A percentile compares a stretch with the other conserved stretches of the same genome.
These are phyloP conservation scores for Leccinum pallidistipes DNA, from an alignment of 1,284 basidiomycete genomes.

Conservation along the genomic window DNA sequence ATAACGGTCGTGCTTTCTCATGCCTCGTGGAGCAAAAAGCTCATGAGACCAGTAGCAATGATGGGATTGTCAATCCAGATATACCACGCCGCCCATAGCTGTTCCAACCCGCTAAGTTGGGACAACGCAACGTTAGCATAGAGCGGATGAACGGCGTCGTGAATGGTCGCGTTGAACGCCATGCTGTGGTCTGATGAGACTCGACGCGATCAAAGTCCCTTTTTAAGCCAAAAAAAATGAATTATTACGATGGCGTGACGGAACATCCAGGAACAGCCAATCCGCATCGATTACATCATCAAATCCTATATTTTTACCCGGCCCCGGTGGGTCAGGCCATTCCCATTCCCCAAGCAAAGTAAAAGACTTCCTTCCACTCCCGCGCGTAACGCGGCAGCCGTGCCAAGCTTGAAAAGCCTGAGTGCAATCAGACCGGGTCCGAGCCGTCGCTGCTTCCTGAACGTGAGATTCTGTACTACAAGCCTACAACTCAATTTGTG, in stretches of 20 bases:
- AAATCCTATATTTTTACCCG: background rate
- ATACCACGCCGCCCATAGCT: constrained; percentile 84
- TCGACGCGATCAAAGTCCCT: background rate
- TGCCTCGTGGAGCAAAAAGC: constrained; percentile 94
- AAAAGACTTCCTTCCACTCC: background rate
- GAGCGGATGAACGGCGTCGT: constrained; percentile 38
- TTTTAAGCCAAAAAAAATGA: background rate
- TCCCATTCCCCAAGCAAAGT: background rate
- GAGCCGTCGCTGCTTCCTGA: background rate
- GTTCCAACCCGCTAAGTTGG: constrained; percentile 74
- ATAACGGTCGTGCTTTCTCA: no score
- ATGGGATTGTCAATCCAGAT: constrained; percentile 86
- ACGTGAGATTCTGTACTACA: background rate
- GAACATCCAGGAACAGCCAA: background rate
- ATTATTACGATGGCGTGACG: background rate
- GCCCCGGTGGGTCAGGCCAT: background rate
- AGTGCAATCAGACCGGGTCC: background rate
- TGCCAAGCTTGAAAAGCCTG: background rate
- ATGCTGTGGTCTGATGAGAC: constrained; percentile 10
- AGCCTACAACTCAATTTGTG: background rate
- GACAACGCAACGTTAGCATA: constrained; percentile 65
- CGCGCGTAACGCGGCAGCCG: background rate
- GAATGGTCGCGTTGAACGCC: constrained; percentile 40
- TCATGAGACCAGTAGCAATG: constrained; percentile 93
- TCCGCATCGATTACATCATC: background rate